phyloP scores from a whole-genome alignment of 2,329 filamentous ascomycete genomes.

The Fusarium sp. region DNA sequence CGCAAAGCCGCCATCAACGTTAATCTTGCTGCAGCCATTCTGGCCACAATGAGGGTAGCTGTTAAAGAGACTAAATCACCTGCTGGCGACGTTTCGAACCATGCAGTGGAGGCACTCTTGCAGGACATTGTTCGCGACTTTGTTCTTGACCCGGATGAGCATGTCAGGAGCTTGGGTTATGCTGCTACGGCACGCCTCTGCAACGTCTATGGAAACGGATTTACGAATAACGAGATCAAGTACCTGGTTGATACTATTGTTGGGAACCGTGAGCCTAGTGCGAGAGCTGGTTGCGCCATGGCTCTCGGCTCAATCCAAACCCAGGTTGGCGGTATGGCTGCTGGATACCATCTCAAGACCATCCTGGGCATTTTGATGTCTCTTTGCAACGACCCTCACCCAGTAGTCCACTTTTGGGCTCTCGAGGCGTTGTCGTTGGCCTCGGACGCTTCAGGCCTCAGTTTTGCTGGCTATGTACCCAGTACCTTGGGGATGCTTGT shows the following conservation, averaged over 20 bases:
- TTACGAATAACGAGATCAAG: slow-evolving; percentile 91
- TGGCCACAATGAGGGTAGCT: slow-evolving; percentile 84
- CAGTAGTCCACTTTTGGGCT: slow-evolving; percentile 96
- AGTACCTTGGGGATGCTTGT: slow-evolving; percentile 93
- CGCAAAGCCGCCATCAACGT: slow-evolving; percentile 91
- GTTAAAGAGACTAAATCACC: slow-evolving; percentile 81
- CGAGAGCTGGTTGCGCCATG: slow-evolving; percentile 92
- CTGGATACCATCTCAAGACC: slow-evolving; percentile 94
- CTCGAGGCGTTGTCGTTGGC: slow-evolving; percentile 87
- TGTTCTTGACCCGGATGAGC: slow-evolving; percentile 84
- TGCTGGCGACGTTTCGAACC: slow-evolving; percentile 76
- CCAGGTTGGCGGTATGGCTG: slow-evolving; percentile 96
- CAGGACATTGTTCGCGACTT: slow-evolving; percentile 80
- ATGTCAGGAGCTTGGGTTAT: slow-evolving; percentile 85
- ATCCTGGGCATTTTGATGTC: slow-evolving; percentile 99
- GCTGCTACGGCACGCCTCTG: slow-evolving; percentile 88
- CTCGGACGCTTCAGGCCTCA: slow-evolving; percentile 90
- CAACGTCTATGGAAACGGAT: slow-evolving; percentile 82
- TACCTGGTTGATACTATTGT: slow-evolving; percentile 94
- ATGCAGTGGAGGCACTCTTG: slow-evolving; percentile 83
- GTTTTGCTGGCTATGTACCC: slow-evolving; percentile 89
- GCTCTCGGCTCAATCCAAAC: slow-evolving; percentile 93
- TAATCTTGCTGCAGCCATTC: slow-evolving; percentile 85
- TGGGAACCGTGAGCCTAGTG: slow-evolving; percentile 90
- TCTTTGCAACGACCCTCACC: slow-evolving; percentile 93